Evolutionary conservation across 129 eudicot genomes (phyloP).

Genomic region (Centaurea solstitialis): DNA sequence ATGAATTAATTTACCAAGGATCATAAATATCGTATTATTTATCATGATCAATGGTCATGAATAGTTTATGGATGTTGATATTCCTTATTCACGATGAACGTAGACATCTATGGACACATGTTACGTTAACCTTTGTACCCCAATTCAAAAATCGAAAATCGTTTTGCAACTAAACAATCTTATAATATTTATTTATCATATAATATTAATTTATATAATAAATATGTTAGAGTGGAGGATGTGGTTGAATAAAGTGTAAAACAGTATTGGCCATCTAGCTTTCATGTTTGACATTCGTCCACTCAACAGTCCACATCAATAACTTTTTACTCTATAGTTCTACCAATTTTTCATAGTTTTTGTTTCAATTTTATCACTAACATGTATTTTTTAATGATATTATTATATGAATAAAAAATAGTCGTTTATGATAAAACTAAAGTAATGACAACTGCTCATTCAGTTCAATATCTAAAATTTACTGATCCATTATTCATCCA

Average conservation of each 20-base stretch:
- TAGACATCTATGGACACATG: not conserved
- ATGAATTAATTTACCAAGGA: not conserved
- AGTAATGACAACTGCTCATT: not conserved
- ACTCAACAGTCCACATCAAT: conserved; percentile 32
- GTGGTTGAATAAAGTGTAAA: conserved; percentile 25
- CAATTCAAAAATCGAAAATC: too few species aligned
- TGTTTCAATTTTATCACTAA: not conserved
- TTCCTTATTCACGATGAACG: not conserved
- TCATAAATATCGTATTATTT: too few species aligned
- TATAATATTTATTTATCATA: not conserved
- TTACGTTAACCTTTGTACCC: not conserved
- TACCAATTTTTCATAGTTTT: conserved; percentile 14
- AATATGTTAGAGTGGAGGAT: conserved; percentile 1
- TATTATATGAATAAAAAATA: not conserved
- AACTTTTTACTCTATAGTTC: conserved; percentile 32
- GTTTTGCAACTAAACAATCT: not conserved
- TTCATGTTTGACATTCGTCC: conserved; percentile 42
- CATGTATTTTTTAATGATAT: not conserved
- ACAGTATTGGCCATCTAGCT: conserved; percentile 32
- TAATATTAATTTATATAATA: not conserved
- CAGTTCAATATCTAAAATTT: too few species aligned
- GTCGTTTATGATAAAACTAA: not conserved
- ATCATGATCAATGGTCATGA: too few species aligned
- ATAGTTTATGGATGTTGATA: too few species aligned
- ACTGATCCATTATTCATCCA: too few species aligned